Base-by-base conservation (phyloP, 2,329 filamentous ascomycete species). In the Pseudogymnoascus sp. region DNA sequence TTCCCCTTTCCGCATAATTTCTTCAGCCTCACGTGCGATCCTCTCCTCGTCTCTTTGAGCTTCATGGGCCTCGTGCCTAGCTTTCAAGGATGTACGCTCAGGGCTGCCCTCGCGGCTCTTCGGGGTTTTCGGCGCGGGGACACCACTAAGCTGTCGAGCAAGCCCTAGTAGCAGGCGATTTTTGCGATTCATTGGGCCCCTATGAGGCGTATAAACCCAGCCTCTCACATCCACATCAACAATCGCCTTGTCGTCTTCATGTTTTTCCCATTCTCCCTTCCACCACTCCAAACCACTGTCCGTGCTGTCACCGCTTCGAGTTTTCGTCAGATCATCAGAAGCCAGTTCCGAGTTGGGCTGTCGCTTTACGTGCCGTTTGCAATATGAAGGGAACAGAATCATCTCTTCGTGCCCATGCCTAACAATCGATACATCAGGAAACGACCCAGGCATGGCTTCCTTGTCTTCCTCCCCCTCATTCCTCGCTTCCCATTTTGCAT, bases 161-260 rank as follows among this genome's bases (percentile, higher is more conserved):
- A 97, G 80, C 0, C 92, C 91, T 61, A 99, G 85, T 69, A 97
- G 80, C 64, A 97, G 80, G 38, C 94, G 84, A 70, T 97, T 95
- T 70, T 91, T 91, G 68, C 92, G 84, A 25, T 85, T 93, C 83
- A 97, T 86, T 3, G 91, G 92, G 0, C 91, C 92, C 67, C 82
- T 83, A 70, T 93, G 90, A 16, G 93, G 93, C 39, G 86, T 85
- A 74, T 96, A 99, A 60, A 97, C 84, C 94, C 95, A 99, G 12
- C 94, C 94, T 68, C 93, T 84, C 23, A 99, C 91, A 73, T 99
- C 93, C 5, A 97, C 91, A 71, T 97, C 93, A 1, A 97, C 90
- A 3, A 97, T 80, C 0, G 92, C 91, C 72, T 89, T 89, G 69
- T 92, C 87, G 64, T 93, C 87, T 72, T 96, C 89, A 61, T 88